These are phyloP conservation scores for Ophiosphaerella herpotricha DNA, from an alignment of 2,329 filamentous ascomycete genomes.

Conservation along the genomic window DNA sequence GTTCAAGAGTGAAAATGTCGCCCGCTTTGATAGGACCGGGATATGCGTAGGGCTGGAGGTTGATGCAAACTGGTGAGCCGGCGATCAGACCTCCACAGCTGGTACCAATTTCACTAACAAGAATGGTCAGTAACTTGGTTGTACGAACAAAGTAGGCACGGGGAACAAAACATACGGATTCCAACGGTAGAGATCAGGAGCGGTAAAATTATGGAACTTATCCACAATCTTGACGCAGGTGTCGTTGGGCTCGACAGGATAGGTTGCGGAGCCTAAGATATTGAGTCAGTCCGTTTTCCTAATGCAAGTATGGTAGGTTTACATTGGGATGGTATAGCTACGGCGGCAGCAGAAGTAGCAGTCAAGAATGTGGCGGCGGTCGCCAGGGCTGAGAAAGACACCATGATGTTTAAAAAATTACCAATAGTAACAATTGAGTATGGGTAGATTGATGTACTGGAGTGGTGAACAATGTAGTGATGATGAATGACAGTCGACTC, in stretches of 20 bases:
- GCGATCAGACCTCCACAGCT: slow-evolving; percentile 35
- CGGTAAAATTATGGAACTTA: slow-evolving; percentile 40
- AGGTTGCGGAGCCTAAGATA: not conserved
- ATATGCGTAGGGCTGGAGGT: slow-evolving; percentile 25
- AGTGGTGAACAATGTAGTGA: not conserved
- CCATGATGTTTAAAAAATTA: not conserved
- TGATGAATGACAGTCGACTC: not conserved
- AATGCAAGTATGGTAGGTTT: not conserved
- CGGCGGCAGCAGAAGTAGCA: not conserved
- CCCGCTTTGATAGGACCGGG: slow-evolving; percentile 24
- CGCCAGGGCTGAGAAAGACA: not conserved
- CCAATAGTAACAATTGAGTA: not conserved
- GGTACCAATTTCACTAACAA: slow-evolving; percentile 18
- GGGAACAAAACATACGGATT: slow-evolving; percentile 27
- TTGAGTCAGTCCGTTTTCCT: no score
- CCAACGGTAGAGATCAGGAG: slow-evolving; percentile 42
- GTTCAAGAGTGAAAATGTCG: slow-evolving; percentile 19
- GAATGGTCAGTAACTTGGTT: not conserved
- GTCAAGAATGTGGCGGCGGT: not conserved
- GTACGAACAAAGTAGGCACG: not conserved
- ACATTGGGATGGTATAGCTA: slow-evolving; percentile 1
- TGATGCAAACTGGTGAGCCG: slow-evolving; percentile 43
- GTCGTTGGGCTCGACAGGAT: slow-evolving; percentile 28
- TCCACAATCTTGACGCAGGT: slow-evolving; percentile 38
- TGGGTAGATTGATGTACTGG: not conserved